phyloP scores from a whole-genome alignment of 306 rosid species.

The Cicer judaicum region DNA sequence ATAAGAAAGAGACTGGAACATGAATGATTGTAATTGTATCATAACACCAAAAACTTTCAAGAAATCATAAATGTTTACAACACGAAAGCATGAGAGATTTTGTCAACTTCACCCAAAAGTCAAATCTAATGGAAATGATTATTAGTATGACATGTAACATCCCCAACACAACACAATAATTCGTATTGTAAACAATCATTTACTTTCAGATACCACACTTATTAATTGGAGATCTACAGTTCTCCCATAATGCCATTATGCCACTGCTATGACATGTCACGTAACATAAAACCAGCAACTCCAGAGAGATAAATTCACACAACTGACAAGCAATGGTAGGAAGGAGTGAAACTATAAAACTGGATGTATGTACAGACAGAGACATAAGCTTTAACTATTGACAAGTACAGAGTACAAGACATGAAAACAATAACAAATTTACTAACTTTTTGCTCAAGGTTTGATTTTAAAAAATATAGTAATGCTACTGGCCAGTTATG shows the following conservation, averaged over 20 bases:
- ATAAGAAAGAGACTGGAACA: slow-evolving; percentile 12
- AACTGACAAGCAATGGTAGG: too few species aligned
- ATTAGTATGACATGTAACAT: neutral
- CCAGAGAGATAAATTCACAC: too few species aligned
- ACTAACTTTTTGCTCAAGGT: neutral
- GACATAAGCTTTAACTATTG: neutral
- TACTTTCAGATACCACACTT: slow-evolving; percentile 9
- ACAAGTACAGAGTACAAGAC: neutral
- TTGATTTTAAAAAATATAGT: neutral
- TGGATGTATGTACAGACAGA: neutral
- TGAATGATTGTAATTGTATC: neutral
- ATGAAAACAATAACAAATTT: neutral
- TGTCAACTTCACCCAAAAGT: neutral
- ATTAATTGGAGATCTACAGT: neutral
- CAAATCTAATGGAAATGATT: slow-evolving; percentile 1
- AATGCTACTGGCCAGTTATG: neutral
- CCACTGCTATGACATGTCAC: neutral
- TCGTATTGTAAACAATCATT: slow-evolving; percentile 10
- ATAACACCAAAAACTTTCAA: slow-evolving; percentile 6
- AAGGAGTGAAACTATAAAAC: too few species aligned
- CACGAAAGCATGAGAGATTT: neutral
- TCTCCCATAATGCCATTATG: slow-evolving; percentile 5
- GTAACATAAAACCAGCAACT: slow-evolving; percentile 8
- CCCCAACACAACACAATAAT: slow-evolving; percentile 2
- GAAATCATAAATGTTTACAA: slow-evolving; percentile 19